Percentiles rank a stretch among this genome's conserved stretches.
These are phyloP conservation scores for Jimgerdemannia flammicorona DNA, from an alignment of 192 early-diverging fungal species.

Conservation along the genomic window DNA sequence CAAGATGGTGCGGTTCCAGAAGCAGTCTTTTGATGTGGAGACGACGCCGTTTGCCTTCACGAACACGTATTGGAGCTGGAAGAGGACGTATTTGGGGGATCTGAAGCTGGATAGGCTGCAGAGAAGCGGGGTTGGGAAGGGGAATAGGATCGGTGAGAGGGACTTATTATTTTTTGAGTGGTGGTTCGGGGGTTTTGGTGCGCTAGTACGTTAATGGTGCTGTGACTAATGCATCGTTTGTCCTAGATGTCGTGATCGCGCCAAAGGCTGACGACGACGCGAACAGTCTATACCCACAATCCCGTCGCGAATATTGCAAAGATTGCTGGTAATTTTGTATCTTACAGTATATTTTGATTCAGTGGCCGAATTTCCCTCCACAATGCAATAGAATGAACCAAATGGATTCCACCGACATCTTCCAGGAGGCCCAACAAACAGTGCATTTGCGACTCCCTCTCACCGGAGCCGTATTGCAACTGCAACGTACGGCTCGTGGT, in stretches of 20 bases:
- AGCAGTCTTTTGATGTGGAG: neutral
- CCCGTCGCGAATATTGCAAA: neutral
- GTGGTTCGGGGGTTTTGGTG: neutral
- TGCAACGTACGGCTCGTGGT: constrained; percentile 33
- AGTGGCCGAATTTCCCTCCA: neutral
- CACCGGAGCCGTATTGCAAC: constrained; percentile 28
- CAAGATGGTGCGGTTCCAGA: neutral
- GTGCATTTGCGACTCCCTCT: constrained; percentile 28
- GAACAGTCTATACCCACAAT: neutral
- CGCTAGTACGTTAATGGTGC: neutral
- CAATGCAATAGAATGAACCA: neutral
- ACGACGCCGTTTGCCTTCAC: neutral
- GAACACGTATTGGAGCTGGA: neutral
- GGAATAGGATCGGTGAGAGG: neutral
- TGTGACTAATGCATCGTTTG: too few species aligned
- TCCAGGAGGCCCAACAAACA: constrained; percentile 28
- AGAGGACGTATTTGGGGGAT: neutral
- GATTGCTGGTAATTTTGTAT: neutral
- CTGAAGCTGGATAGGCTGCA: neutral
- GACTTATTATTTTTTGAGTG: neutral
- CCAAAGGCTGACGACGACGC: neutral
- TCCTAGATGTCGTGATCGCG: neutral
- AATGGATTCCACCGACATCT: neutral
- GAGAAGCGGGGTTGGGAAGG: neutral
- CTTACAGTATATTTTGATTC: neutral